A percentile compares a stretch with the other conserved stretches of the same genome.
Conservation (phyloP, 2,329 filamentous ascomycete genomes). For the Fusarium floridanum region DNA sequence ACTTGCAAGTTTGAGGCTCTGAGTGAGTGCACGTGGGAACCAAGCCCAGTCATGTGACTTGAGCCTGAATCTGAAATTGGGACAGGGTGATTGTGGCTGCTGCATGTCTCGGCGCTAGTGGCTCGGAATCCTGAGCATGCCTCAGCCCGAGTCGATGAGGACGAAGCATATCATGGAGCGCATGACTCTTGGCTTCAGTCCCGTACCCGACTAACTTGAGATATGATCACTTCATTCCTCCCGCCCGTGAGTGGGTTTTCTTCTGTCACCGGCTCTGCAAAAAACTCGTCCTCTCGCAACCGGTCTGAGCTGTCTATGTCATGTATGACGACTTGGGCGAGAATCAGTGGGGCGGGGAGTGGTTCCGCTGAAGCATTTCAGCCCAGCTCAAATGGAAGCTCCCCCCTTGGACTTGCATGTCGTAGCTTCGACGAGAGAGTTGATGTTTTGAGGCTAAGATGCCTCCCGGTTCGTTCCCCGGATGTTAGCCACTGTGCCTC, state of each 20-base stretch:
- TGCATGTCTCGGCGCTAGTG: slow-evolving; percentile 20
- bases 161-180: neutral
- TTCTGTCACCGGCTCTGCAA: neutral
- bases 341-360: slow-evolving; percentile 36
- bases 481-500: slow-evolving; percentile 22
- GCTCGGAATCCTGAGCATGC: slow-evolving; percentile 21
- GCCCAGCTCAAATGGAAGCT: slow-evolving; percentile 10
- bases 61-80: slow-evolving; percentile 10
- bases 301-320: slow-evolving; percentile 17
- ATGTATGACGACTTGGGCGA: slow-evolving; percentile 40
- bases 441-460: slow-evolving; percentile 13
- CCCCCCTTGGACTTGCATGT: slow-evolving; percentile 13
- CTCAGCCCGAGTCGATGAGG: neutral
- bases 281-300: neutral
- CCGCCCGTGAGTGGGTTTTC: neutral
- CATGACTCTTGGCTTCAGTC: neutral
- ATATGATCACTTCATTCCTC: slow-evolving; percentile 1
- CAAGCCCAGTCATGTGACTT: slow-evolving; percentile 14
- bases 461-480: slow-evolving; percentile 30
- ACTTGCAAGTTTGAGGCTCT: neutral
- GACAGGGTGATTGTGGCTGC: slow-evolving; percentile 26
- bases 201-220: neutral
- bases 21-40: slow-evolving; percentile 24
- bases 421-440: slow-evolving; percentile 3
- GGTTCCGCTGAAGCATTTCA: slow-evolving; percentile 28